Base-by-base conservation (phyloP, 2,329 filamentous ascomycete species). In the Akanthomyces lecanii region DNA sequence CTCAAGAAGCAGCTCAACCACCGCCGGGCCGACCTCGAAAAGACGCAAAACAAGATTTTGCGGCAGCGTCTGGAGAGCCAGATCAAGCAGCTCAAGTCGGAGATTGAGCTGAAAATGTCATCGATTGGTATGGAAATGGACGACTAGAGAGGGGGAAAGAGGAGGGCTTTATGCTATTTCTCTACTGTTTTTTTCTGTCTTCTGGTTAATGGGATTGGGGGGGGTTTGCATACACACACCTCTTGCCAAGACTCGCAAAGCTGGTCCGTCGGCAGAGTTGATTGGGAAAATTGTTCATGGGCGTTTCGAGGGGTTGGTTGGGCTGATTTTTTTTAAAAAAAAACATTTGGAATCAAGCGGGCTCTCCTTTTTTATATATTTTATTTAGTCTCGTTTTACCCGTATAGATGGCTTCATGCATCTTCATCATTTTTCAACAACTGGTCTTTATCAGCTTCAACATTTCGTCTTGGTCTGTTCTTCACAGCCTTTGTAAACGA, bases 1-100 rank as follows among this genome's bases (percentile, higher is more conserved):
- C 76, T 86, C 63, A 77, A 83, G 71, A 82, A 78, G 69, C 77
- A 82, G 68, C 77, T 85, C 21, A 74, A 76, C 44, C 72, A 73
- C 42, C 75, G 79, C 61, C 75, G 81, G 67, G 74, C 72, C 5
- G 78, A 82, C 66, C 73, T 82, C 55, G 74, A 74, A 21, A 74
- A 72, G 47, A 78, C 78, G 30, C 71, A 70, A 4, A 82, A 81
- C 68, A 75, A 76, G 63, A 81, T 86, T 63, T 71, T 86, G 63
- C 76, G 77, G 64, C 78, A 76, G 63, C 79, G 84, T 30, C 72
- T 86, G 21, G 77, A 82, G 66, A 74, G 72, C 28, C 80, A 78
- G 57, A 82, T 85, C 67, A 81, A 77, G 68, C 75, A 78, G 69
- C 73, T 79, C 54, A 77, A 73, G 69, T 75, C 74, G 21, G 78